phyloP scores from a whole-genome alignment of 2,329 filamentous ascomycete genomes.

The Corniculantispora saksenae region DNA sequence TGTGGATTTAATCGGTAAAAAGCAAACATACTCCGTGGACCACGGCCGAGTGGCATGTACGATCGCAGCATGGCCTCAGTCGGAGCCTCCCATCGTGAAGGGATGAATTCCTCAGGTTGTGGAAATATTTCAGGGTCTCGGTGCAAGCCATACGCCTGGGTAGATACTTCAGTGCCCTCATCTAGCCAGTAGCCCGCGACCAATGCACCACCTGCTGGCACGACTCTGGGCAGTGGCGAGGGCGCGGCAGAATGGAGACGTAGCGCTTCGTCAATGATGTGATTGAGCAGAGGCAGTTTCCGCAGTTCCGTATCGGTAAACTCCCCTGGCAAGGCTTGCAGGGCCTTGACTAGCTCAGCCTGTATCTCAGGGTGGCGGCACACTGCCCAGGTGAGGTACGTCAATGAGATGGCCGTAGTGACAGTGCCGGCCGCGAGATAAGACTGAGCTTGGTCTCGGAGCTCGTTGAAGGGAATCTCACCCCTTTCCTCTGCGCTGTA shows the following conservation, averaged over 20 bases:
- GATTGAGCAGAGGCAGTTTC: constrained; percentile 38
- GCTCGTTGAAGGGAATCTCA: constrained; percentile 17
- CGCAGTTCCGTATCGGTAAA: constrained; percentile 34
- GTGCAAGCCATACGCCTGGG: constrained; percentile 47
- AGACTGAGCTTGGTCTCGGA: background rate
- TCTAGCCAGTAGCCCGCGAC: constrained; percentile 40
- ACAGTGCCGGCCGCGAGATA: constrained; percentile 51
- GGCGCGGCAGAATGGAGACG: constrained; percentile 41
- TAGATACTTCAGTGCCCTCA: constrained; percentile 37
- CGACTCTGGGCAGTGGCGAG: constrained; percentile 36
- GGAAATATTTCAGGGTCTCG: constrained; percentile 38
- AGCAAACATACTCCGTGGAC: constrained; percentile 39
- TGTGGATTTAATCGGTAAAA: no score
- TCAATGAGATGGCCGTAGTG: constrained; percentile 48
- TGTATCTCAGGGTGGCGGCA: constrained; percentile 28
- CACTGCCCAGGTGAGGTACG: constrained; percentile 43
- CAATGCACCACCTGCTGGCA: constrained; percentile 36
- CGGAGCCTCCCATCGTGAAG: constrained; percentile 37
- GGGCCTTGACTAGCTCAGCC: constrained; percentile 24
- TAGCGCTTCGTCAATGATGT: constrained; percentile 43
- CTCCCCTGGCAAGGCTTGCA: constrained; percentile 29
- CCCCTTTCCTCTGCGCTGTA: constrained; percentile 20
- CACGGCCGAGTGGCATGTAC: constrained; percentile 53
- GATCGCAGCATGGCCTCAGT: constrained; percentile 43
- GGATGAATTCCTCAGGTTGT: constrained; percentile 24